Evolutionary conservation across 2,329 filamentous ascomycete species (phyloP).

Genomic region (Exophiala bonariae): DNA sequence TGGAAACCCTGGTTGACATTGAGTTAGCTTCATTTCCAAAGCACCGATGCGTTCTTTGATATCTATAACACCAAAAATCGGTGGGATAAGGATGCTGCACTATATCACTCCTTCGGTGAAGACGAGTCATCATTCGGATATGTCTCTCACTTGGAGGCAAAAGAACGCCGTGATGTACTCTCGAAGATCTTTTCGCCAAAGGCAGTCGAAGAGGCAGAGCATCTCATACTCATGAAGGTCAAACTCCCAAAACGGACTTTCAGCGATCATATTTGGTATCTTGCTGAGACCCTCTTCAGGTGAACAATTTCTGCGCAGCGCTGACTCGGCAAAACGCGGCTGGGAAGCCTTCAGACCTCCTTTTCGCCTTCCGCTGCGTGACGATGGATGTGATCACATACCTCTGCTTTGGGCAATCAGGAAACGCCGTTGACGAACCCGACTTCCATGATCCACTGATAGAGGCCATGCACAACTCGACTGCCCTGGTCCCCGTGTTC

Average conservation of each 20-base stretch:
- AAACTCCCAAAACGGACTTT: no score
- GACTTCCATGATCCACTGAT: slow-evolving; percentile 25
- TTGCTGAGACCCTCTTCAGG: not conserved
- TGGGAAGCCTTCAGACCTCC: slow-evolving; percentile 21
- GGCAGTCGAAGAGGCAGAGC: slow-evolving; percentile 21
- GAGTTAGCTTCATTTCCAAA: slow-evolving; percentile 25
- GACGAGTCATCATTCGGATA: slow-evolving; percentile 26
- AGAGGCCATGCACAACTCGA: slow-evolving; percentile 26
- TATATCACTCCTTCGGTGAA: slow-evolving; percentile 29
- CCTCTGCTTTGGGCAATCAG: slow-evolving; percentile 27
- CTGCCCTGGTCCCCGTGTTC: slow-evolving; percentile 23
- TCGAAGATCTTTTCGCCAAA: slow-evolving; percentile 24
- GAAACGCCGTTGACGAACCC: slow-evolving; percentile 26
- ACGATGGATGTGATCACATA: slow-evolving; percentile 28
- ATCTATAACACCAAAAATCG: slow-evolving; percentile 25
- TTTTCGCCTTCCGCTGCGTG: slow-evolving; percentile 27
- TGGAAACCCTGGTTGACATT: no score
- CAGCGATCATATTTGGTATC: not conserved
- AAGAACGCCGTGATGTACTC: slow-evolving; percentile 26
- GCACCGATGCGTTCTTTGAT: slow-evolving; percentile 24
- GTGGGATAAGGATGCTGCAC: slow-evolving; percentile 27
- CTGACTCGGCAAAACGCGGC: slow-evolving; percentile 1
- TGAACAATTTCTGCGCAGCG: not conserved
- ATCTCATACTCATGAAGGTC: slow-evolving; percentile 18
- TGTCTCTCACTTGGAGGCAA: slow-evolving; percentile 25